phyloP scores from a whole-genome alignment of 306 rosid species.

The Begonia fuchsioides region DNA sequence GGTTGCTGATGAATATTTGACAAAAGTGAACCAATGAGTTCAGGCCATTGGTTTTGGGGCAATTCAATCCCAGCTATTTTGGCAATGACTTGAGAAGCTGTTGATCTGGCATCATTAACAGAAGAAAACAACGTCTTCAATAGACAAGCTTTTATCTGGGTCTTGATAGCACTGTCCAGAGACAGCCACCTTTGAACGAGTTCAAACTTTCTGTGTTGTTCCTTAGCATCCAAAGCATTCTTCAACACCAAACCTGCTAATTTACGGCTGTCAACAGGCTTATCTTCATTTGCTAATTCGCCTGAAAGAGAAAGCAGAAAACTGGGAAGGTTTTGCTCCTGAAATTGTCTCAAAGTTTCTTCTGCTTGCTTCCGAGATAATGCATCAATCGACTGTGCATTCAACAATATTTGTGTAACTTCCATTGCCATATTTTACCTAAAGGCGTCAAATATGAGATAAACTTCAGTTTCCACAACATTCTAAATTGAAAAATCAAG shows the following conservation, averaged over 20 bases:
- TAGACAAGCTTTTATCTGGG: slow-evolving; percentile 65
- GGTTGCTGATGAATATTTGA: slow-evolving; percentile 66
- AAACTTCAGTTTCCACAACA: too few species aligned
- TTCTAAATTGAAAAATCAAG: too few species aligned
- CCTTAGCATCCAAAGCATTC: slow-evolving; percentile 92
- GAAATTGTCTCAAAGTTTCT: slow-evolving; percentile 68
- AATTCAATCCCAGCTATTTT: slow-evolving; percentile 85
- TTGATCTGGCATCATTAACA: slow-evolving; percentile 68
- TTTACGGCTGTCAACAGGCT: slow-evolving; percentile 76
- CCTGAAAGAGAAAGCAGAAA: slow-evolving; percentile 81
- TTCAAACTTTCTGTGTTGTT: slow-evolving; percentile 71
- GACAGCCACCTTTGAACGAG: slow-evolving; percentile 75
- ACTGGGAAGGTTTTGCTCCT: slow-evolving; percentile 79
- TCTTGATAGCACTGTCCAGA: slow-evolving; percentile 41
- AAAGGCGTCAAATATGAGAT: not conserved
- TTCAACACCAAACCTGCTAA: slow-evolving; percentile 77
- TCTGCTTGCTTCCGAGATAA: slow-evolving; percentile 69
- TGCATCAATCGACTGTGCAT: slow-evolving; percentile 84
- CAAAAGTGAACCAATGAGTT: slow-evolving; percentile 56
- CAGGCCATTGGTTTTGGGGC: slow-evolving; percentile 93
- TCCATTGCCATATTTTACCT: slow-evolving; percentile 59
- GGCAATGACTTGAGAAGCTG: slow-evolving; percentile 85
- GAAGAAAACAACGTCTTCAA: slow-evolving; percentile 66
- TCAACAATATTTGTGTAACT: slow-evolving; percentile 72
- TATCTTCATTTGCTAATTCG: slow-evolving; percentile 78